phyloP scores from a whole-genome alignment of 768 basidiomycete genomes.

The Amanita jacksonii region DNA sequence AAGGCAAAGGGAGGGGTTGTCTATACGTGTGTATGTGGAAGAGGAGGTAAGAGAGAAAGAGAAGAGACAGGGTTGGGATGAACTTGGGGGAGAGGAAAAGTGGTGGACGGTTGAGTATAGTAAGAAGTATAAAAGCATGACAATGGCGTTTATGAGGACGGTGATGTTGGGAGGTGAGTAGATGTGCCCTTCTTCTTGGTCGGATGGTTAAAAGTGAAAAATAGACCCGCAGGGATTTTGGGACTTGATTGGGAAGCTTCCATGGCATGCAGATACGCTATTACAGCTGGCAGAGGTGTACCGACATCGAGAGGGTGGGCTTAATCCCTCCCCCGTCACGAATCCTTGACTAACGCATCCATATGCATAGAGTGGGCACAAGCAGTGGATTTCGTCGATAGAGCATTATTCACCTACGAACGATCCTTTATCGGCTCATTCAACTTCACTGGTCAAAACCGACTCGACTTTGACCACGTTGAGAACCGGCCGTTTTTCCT shows the following conservation, averaged over 20 bases:
- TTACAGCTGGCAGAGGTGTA: constrained; percentile 81
- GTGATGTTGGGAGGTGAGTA: constrained; percentile 76
- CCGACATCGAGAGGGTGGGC: constrained; percentile 74
- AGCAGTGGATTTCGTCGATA: constrained; percentile 82
- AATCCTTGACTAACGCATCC: too few species aligned
- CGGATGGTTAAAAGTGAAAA: neutral
- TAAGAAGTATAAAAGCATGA: constrained; percentile 74
- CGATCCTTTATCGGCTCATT: constrained; percentile 82
- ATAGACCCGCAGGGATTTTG: constrained; percentile 74
- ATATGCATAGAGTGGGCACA: constrained; percentile 56
- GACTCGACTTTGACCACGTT: constrained; percentile 83
- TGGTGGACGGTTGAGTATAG: constrained; percentile 91
- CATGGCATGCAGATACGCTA: constrained; percentile 91
- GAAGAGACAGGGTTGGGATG: constrained; percentile 25
- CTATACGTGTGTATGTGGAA: constrained; percentile 44
- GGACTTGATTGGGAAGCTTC: constrained; percentile 62
- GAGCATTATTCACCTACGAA: constrained; percentile 92
- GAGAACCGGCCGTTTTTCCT: constrained; percentile 93
- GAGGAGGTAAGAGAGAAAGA: constrained; percentile 42
- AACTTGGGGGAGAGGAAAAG: constrained; percentile 44
- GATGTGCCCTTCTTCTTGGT: neutral
- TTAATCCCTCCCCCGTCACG: too few species aligned
- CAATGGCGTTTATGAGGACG: constrained; percentile 69
- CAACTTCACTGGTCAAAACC: constrained; percentile 74
- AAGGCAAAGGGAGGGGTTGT: constrained; percentile 62